Percentiles rank a stretch among this genome's conserved stretches.
Conservation (phyloP, 2,329 filamentous ascomycete species). For the Calonectria pauciramosa region DNA sequence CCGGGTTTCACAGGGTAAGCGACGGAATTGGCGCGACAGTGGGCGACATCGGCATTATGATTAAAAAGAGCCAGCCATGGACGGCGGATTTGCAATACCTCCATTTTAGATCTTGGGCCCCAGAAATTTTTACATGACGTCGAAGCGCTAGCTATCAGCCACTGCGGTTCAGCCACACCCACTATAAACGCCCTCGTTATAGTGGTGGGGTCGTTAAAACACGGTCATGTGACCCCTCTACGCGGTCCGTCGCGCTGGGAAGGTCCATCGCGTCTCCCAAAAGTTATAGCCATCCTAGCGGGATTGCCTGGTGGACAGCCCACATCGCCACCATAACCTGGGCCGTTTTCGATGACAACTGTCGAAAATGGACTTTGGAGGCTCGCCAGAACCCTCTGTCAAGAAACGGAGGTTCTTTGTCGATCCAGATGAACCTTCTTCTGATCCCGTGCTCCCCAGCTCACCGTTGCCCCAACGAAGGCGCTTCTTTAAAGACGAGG, state of each 20-base stretch:
- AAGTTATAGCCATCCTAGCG: slow-evolving; percentile 15
- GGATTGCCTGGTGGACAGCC: slow-evolving; percentile 11
- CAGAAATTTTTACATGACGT: slow-evolving; percentile 48
- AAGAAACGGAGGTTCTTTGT: slow-evolving; percentile 60
- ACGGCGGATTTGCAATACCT: slow-evolving; percentile 42
- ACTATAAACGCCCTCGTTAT: not conserved
- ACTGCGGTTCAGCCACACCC: slow-evolving; percentile 19
- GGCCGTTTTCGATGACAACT: slow-evolving; percentile 27
- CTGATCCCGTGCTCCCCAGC: slow-evolving; percentile 41
- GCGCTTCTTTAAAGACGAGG: slow-evolving; percentile 46
- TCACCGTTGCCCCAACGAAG: slow-evolving; percentile 42
- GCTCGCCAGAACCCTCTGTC: slow-evolving; percentile 58
- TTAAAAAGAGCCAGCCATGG: slow-evolving; percentile 41
- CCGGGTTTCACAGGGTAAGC: slow-evolving; percentile 8
- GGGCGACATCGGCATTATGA: slow-evolving; percentile 29
- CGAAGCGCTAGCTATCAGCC: slow-evolving; percentile 27
- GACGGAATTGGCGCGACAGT: slow-evolving; percentile 26
- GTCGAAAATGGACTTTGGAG: slow-evolving; percentile 54
- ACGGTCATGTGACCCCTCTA: slow-evolving; percentile 58
- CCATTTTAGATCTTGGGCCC: slow-evolving; percentile 6
- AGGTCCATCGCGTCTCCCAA: slow-evolving; percentile 55
- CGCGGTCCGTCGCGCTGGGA: slow-evolving; percentile 51
- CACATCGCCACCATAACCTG: slow-evolving; percentile 13
- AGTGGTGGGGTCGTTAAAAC: slow-evolving; percentile 35
- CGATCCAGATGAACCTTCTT: slow-evolving; percentile 49